Conservation (phyloP, 1,284 basidiomycete species). For the Rhodotorula sp. region DNA sequence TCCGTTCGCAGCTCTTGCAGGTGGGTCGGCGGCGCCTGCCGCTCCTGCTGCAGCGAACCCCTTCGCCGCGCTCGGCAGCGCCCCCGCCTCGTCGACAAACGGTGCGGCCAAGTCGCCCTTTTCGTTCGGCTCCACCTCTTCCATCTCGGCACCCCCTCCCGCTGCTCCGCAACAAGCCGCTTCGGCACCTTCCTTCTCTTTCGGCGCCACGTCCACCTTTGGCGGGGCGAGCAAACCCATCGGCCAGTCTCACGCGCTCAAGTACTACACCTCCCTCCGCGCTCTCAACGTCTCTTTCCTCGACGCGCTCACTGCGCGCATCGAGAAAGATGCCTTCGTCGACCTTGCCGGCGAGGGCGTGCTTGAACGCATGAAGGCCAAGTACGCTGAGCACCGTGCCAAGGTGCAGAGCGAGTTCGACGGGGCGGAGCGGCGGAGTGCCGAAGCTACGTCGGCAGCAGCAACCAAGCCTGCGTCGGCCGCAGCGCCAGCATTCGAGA, state of each 20-base stretch:
- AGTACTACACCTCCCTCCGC: conserved; percentile 72
- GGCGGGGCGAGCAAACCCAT: neutral
- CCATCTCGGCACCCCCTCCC: conserved; percentile 18
- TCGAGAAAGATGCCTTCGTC: conserved; percentile 74
- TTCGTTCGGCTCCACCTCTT: conserved; percentile 10
- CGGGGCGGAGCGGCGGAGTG: neutral
- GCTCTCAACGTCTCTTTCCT: conserved; percentile 76
- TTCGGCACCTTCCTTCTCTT: conserved; percentile 11
- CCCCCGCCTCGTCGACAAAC: neutral
- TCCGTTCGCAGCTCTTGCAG: conserved; percentile 23
- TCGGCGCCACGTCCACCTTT: conserved; percentile 16
- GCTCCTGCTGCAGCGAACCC: conserved; percentile 14
- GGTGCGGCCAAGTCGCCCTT: conserved; percentile 8
- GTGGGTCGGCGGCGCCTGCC: conserved; percentile 20
- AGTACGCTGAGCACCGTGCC: conserved; percentile 65
- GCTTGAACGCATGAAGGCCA: conserved; percentile 57
- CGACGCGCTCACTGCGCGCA: conserved; percentile 61
- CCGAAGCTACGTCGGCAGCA: neutral
- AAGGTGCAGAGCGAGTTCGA: conserved; percentile 57
- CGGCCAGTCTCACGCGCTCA: conserved; percentile 49
- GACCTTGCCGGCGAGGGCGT: conserved; percentile 58
- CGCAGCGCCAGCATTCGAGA: neutral
- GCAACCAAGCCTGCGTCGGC: conserved; percentile 1
- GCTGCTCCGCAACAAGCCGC: conserved; percentile 21
- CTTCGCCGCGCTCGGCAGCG: conserved; percentile 26